Evolutionary conservation across 345 rosid genomes (phyloP), one percentile per base, ranked within the genome.

Genomic region (Gossypium turneri): DNA sequence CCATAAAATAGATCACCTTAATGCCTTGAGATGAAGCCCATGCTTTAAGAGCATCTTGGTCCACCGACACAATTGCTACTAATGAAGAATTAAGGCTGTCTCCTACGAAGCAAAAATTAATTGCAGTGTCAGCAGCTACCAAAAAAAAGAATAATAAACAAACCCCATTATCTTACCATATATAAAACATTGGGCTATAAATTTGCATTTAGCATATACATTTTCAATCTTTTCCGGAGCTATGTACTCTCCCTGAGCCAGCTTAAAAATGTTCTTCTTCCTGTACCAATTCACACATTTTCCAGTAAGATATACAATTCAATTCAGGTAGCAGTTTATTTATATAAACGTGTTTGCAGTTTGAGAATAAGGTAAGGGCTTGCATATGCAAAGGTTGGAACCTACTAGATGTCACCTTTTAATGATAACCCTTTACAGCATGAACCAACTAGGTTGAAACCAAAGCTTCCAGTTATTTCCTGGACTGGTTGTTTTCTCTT

Each of bases 181-280:
- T 60, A 95, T 84, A 83, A 95, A 95, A 83, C 97, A 90, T 67
- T 95, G 98, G 55, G 79, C 85, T 22, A 90, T 76, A 78, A 89
- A 95, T 73, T 82, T 86, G 96, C 98, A 93, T 74, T 91, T 95
- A 9, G 93, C 90, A 80, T 91, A 91, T 10, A 91, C 96, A 82
- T 95, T 95, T 90, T 95, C 98, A 12, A 95, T 90, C 83, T 93
- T 95, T 86, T 95, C 99, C 0, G 99, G 98, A 68, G 99, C 99
- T 75, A 95, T 90, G 79, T 93, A 95, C 88, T 95, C 99, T 66
- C 99, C 99, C 29, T 95, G 99, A n/a, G 99, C 97, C 84, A 95
- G 79, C 82, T 95, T 95, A 82, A 95, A 95, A 76, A 95, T 95
- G 84, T 95, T 95, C 88, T 95, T 95, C 88, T 95, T 95, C 87